Base-by-base conservation (phyloP, 805 yeast genomes). In the Suhomyces pyralidae region DNA sequence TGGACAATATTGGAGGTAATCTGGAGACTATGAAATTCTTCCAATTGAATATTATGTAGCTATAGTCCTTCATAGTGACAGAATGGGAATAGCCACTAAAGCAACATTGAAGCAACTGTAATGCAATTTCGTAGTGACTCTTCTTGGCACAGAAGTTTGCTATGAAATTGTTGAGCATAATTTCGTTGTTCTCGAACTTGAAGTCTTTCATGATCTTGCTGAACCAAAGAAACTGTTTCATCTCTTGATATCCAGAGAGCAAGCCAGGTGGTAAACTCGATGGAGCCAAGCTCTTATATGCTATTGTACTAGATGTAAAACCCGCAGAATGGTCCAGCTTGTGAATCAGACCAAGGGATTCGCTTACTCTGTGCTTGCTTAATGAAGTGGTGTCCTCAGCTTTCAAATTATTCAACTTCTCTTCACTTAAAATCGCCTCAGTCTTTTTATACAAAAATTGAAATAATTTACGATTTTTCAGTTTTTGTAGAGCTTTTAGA, bases 41-140 rank as follows among this genome's bases (percentile, higher is more conserved):
- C 73, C 75, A 73, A 55, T 70, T 72, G 57, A 65, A 66, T 6
- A 60, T 48, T 14, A 71, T 60, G 49, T 62, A 69, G 3, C 60
- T 53, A 6, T 60, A 54, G 15, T 62, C 67, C n/a, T 60, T 56
- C 45, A 63, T 60, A 24, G 30, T 25, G 4, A 62, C 46, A 0
- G 67, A 62, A 14, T 53, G 50, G 4, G 58, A 53, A 15, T 60
- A 48, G 1, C 70, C 70, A 14, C 48, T 57, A 30, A 71, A 62
- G n/a, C 62, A 53, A 1, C 62, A 45, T 6, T 48, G 45, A 8
- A 69, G 53, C 17, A 71, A 51, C 38, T 64, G 65, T 15, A 49
- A 51, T 2, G 62, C 53, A 6, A 62, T 50, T 6, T 47, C 49
- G 8, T 51, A 50, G 7, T 56, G 52, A 24, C 55, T 59, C 24